These are phyloP conservation scores for Aspergillus pseudonomiae DNA, from an alignment of 2,329 filamentous ascomycete species.

Conservation along the genomic window DNA sequence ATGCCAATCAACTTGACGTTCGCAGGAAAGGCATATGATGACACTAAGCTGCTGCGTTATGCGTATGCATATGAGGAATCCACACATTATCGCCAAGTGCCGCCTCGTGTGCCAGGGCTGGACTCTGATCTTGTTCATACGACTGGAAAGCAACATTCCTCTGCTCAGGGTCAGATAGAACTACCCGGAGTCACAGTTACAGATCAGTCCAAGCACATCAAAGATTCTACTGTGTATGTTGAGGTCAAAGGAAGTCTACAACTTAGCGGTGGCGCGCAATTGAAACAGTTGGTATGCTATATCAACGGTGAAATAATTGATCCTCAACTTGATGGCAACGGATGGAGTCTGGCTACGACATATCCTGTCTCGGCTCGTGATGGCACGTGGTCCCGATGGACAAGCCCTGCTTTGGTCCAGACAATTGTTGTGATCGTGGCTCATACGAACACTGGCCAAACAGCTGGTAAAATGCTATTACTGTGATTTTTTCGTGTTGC, in stretches of 20 bases:
- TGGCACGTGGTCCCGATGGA: slow-evolving; percentile 28
- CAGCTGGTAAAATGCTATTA: slow-evolving; percentile 27
- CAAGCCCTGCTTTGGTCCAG: slow-evolving; percentile 28
- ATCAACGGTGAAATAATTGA: slow-evolving; percentile 27
- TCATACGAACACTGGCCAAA: slow-evolving; percentile 9
- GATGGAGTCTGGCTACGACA: slow-evolving; percentile 21
- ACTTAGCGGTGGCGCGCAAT: slow-evolving; percentile 9
- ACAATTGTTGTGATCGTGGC: slow-evolving; percentile 29
- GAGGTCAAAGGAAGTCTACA: slow-evolving; percentile 10
- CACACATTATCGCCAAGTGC: slow-evolving; percentile 23
- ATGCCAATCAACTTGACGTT: slow-evolving; percentile 61
- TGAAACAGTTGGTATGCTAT: slow-evolving; percentile 20
- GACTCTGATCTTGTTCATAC: slow-evolving; percentile 25
- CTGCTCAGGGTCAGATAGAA: background rate
- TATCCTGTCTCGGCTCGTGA: slow-evolving; percentile 30
- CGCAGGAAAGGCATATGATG: slow-evolving; percentile 53
- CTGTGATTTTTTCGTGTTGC: slow-evolving; percentile 16
- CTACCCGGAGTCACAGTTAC: slow-evolving; percentile 11
- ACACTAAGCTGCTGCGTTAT: slow-evolving; percentile 36
- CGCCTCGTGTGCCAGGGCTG: slow-evolving; percentile 24
- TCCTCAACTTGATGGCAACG: slow-evolving; percentile 13
- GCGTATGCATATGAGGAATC: slow-evolving; percentile 30
- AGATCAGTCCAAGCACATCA: slow-evolving; percentile 14
- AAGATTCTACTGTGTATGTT: slow-evolving; percentile 11
- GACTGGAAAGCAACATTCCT: background rate